Conservation (phyloP, 371 early-diverging fungal genomes). For the Rhizopus microsporus region DNA sequence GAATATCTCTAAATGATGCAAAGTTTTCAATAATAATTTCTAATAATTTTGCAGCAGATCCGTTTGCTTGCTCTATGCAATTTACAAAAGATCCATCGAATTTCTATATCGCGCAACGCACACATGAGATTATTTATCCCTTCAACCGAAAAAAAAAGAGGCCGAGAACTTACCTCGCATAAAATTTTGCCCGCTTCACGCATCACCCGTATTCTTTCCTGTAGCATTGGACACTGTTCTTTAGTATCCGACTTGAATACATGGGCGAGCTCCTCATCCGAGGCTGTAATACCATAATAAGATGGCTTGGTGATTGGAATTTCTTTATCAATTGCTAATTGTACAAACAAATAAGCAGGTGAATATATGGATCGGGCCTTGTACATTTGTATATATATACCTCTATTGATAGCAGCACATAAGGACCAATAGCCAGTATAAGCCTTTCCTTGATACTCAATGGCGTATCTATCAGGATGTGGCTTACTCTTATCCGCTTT, state of each 20-base stretch:
- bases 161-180: conserved; percentile 42
- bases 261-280: conserved; percentile 44
- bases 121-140: background rate
- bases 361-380: no score
- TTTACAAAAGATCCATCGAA: conserved; percentile 74
- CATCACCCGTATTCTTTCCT: conserved; percentile 64
- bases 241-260: conserved; percentile 70
- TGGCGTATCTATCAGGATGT: conserved; percentile 63
- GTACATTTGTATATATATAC: conserved; percentile 25
- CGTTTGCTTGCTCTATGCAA: conserved; percentile 54
- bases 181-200: conserved; percentile 72
- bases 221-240: conserved; percentile 66
- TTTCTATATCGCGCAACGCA: conserved; percentile 34
- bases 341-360: no score
- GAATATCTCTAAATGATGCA: conserved; percentile 73
- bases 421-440: conserved; percentile 90
- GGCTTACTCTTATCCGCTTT: conserved; percentile 48
- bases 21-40: conserved; percentile 64
- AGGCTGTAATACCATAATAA: conserved; percentile 46
- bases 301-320: conserved; percentile 64
- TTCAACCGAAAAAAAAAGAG: conserved; percentile 1
- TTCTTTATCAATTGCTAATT: conserved; percentile 58
- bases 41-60: conserved; percentile 62
- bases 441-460: conserved; percentile 55
- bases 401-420: conserved; percentile 79